These are phyloP conservation scores for Sambucus nigra DNA, from an alignment of 129 eudicot species.

Conservation along the genomic window DNA sequence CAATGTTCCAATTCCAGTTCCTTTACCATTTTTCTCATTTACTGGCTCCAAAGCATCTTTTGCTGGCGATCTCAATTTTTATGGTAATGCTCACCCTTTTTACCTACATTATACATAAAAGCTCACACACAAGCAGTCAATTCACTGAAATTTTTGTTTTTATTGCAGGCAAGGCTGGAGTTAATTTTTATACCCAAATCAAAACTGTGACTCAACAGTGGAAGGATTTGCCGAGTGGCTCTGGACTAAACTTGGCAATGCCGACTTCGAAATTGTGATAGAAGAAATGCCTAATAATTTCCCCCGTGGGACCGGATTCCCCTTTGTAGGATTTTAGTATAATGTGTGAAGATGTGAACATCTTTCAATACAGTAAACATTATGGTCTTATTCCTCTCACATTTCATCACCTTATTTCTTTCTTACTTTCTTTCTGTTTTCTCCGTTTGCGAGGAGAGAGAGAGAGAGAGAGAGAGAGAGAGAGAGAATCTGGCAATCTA, in stretches of 20 bases:
- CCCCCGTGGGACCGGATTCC: no score
- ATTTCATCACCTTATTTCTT: neutral
- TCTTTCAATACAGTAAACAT: neutral
- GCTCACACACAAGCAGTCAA: no score
- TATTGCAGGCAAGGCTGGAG: conserved; percentile 83
- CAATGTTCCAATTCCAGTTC: conserved; percentile 94
- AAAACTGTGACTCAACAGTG: conserved; percentile 90
- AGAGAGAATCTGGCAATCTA: no score
- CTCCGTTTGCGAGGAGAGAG: no score
- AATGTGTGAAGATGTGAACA: no score
- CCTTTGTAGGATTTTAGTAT: no score
- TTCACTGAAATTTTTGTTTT: neutral
- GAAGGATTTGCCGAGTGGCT: conserved; percentile 48
- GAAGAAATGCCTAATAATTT: no score
- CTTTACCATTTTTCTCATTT: conserved; percentile 89
- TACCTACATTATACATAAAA: no score
- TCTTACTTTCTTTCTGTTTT: neutral
- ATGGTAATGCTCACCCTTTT: conserved; percentile 33
- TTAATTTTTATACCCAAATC: conserved; percentile 78
- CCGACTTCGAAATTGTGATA: conserved; percentile 76
- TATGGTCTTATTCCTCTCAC: neutral
- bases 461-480: no score
- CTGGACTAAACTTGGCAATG: conserved; percentile 63
- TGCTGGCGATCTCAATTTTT: conserved; percentile 93
- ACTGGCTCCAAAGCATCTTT: conserved; percentile 96